Evolutionary conservation across 2,329 filamentous ascomycete genomes (phyloP), one percentile per base, ranked within the genome.

Genomic region (Stachybotrys elegans): DNA sequence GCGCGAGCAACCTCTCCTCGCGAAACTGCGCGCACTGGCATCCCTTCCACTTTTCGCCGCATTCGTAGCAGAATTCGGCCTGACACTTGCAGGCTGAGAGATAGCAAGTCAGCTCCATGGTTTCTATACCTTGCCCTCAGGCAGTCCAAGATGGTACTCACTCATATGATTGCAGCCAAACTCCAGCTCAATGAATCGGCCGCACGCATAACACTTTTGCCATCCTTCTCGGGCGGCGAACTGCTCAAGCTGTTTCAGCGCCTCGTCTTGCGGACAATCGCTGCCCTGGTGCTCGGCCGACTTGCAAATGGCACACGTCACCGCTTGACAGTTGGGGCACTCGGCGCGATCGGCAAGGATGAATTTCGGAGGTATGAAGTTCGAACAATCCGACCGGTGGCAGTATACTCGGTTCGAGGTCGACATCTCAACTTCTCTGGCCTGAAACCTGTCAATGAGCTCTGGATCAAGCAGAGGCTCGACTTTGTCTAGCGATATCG

Each of bases 111-210:
- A 36, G 19, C 9, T 23, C 21, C n/a, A n/a, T n/a, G n/a, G n/a
- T n/a, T n/a, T n/a, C n/a, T n/a, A n/a, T n/a, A n/a, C n/a, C n/a
- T n/a, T n/a, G n/a, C n/a, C n/a, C n/a, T n/a, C n/a, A n/a, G n/a
- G n/a, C n/a, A n/a, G n/a, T n/a, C n/a, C n/a, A n/a, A 12, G 16
- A 38, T 32, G 37, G 3, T 6, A 40, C 73, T 52, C 50, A 81
- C 78, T 73, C 4, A 82, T 80, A 40, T 81, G 76, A 41, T 73
- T 65, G 47, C 78, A 81, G 1, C 79, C 78, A 1, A 25, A 11
- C 0, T 50, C 29, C 0, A 76, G 57, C 54, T 79, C 74, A 0
- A 82, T 66, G 8, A 81, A 25, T 0, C 59, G 48, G 0, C 48
- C 48, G 49, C 78, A 83, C 0, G 46, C 37, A 2, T 51, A 55